phyloP scores from a whole-genome alignment of 345 rosid species.

The Gossypium raimondii region DNA sequence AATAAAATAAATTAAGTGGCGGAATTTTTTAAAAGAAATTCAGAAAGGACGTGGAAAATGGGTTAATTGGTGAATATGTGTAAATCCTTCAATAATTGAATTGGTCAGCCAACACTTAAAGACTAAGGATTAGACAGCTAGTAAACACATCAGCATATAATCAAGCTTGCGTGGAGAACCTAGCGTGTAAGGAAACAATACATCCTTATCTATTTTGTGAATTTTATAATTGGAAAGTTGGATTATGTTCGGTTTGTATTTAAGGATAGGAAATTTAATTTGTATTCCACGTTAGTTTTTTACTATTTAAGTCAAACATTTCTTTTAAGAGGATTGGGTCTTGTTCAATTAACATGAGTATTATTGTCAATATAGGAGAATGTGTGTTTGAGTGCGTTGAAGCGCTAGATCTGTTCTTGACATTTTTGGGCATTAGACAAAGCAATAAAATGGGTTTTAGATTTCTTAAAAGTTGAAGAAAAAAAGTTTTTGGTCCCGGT shows the following conservation, averaged over 20 bases:
- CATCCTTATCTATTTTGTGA: background rate
- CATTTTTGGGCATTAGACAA: too few relatives aligned
- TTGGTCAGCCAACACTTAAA: background rate
- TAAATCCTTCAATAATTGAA: background rate
- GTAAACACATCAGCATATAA: background rate
- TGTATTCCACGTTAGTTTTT: too few relatives aligned
- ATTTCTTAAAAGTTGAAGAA: too few relatives aligned
- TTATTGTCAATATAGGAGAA: too few relatives aligned
- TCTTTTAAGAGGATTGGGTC: too few relatives aligned
- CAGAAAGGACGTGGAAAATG: background rate
- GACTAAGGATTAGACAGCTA: background rate
- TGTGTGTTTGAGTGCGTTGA: too few relatives aligned
- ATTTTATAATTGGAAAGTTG: background rate
- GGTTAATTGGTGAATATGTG: background rate
- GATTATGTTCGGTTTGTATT: background rate
- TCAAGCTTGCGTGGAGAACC: constrained; percentile 2
- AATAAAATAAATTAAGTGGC: background rate
- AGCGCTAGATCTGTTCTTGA: fast-evolving
- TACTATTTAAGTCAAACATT: too few relatives aligned
- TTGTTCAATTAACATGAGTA: too few relatives aligned
- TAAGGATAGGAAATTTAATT: background rate
- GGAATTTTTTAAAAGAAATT: background rate
- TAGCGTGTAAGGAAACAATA: background rate
- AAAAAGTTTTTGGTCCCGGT: too few relatives aligned
- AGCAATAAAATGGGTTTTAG: too few relatives aligned